These are phyloP conservation scores for Alternaria dauci DNA, from an alignment of 2,329 filamentous ascomycete species.

Conservation along the genomic window DNA sequence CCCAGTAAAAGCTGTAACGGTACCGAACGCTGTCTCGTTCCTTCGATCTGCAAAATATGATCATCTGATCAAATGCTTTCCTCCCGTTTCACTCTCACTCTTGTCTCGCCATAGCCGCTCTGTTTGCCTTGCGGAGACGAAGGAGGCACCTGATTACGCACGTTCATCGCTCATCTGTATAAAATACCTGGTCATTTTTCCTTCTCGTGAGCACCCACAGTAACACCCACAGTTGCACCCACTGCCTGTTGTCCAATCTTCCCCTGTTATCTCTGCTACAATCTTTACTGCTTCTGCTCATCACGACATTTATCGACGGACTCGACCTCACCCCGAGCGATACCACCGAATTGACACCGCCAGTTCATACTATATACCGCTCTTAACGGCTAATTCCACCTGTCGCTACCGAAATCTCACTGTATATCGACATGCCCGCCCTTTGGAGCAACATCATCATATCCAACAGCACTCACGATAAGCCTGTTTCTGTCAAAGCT, in stretches of 20 bases:
- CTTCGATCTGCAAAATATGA: background rate
- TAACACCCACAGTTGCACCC: background rate
- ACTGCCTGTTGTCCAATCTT: background rate
- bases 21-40: background rate
- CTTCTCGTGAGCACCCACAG: background rate
- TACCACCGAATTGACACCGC: background rate
- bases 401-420: background rate
- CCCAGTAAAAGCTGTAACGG: background rate
- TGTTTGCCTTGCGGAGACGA: background rate
- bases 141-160: background rate
- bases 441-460: background rate
- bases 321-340: background rate
- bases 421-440: background rate
- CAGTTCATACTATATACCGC: background rate
- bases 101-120: background rate
- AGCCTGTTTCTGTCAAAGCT: background rate
- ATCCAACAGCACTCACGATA: background rate
- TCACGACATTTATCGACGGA: background rate
- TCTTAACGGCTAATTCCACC: background rate
- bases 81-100: background rate
- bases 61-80: background rate
- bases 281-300: background rate
- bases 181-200: background rate
- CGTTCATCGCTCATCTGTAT: background rate
- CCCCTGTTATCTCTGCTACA: background rate